Conservation (phyloP, 176 grass and related monocot genomes). For the Lolium perenne region DNA sequence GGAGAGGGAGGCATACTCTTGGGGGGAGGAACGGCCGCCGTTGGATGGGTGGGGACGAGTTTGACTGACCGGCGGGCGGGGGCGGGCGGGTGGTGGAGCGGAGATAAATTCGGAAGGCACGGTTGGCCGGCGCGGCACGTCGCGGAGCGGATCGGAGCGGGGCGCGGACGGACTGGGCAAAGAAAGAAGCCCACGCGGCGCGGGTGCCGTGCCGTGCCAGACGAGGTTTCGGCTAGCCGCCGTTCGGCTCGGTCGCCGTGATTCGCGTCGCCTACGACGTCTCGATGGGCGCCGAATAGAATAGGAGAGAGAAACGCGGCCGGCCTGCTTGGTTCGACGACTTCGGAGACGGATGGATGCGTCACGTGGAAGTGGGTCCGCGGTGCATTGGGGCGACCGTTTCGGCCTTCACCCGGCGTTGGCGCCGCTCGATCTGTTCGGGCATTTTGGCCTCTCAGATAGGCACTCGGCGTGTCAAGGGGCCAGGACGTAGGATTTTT, state of each 20-base stretch:
- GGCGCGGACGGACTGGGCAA: neutral
- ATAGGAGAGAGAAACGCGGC: neutral
- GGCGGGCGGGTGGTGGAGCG: neutral
- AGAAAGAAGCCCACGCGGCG: neutral
- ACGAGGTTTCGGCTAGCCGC: neutral
- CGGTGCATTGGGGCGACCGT: neutral
- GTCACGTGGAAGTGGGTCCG: neutral
- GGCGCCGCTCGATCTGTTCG: too few species aligned
- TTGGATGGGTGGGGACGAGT: conserved; percentile 62
- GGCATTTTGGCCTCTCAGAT: too few species aligned
- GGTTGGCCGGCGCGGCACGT: conserved; percentile 34
- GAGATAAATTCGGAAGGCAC: conserved; percentile 33
- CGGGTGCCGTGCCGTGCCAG: conserved; percentile 17
- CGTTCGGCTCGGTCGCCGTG: conserved; percentile 27
- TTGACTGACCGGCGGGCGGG: conserved; percentile 57
- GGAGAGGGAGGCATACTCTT: conserved; percentile 55
- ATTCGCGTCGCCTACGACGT: neutral
- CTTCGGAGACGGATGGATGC: conserved; percentile 1
- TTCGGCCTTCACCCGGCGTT: too few species aligned
- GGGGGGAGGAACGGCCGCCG: conserved; percentile 61
- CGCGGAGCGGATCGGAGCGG: neutral
- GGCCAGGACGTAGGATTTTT: too few species aligned
- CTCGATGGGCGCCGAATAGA: neutral
- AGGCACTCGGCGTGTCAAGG: too few species aligned
- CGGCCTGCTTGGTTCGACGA: neutral